These are phyloP conservation scores for Xylariaceae sp. DNA, from an alignment of 2,329 filamentous ascomycete genomes.

Conservation along the genomic window DNA sequence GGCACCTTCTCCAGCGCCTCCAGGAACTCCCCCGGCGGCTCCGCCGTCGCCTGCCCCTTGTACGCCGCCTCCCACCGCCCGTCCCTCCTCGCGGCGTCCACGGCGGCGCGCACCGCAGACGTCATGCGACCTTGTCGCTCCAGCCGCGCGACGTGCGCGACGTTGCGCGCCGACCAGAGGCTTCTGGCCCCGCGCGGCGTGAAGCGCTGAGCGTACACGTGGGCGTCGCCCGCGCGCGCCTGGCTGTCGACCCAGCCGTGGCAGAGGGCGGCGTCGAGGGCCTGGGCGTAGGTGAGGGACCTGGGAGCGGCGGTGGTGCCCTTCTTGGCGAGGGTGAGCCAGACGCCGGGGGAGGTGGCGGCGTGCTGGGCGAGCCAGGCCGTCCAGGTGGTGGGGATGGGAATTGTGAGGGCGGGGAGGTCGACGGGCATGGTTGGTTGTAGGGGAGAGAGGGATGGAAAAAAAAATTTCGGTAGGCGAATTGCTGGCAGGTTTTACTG, in stretches of 20 bases:
- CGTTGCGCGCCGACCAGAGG: slow-evolving; percentile 58
- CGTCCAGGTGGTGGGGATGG: slow-evolving; percentile 19
- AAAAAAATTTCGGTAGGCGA: no score
- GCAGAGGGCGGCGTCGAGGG: slow-evolving; percentile 54
- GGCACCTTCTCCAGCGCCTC: slow-evolving; percentile 5
- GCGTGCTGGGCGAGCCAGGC: slow-evolving; percentile 21
- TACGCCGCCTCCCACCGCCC: slow-evolving; percentile 58
- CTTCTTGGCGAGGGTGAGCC: slow-evolving; percentile 26
- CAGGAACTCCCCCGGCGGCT: slow-evolving; percentile 12
- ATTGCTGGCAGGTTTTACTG: no score
- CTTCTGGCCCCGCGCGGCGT: slow-evolving; percentile 52
- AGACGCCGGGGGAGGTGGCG: slow-evolving; percentile 19
- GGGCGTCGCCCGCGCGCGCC: slow-evolving; percentile 36
- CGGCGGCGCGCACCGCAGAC: slow-evolving; percentile 40
- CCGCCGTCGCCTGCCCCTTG: slow-evolving; percentile 41
- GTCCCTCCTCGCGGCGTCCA: slow-evolving; percentile 52
- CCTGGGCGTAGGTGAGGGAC: slow-evolving; percentile 33
- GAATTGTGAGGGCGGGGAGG: slow-evolving; percentile 18
- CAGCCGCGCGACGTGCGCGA: slow-evolving; percentile 44
- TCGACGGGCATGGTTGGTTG: slow-evolving; percentile 17
- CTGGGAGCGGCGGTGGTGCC: slow-evolving; percentile 17
- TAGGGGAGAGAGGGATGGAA: no score
- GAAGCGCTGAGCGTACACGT: slow-evolving; percentile 51
- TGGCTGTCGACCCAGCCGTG: slow-evolving; percentile 63
- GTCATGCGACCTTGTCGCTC: slow-evolving; percentile 43